Percentiles rank a stretch among this genome's conserved stretches.
phyloP scores from a whole-genome alignment of 352 stramenopile species.

The Phytopythium vexans region DNA sequence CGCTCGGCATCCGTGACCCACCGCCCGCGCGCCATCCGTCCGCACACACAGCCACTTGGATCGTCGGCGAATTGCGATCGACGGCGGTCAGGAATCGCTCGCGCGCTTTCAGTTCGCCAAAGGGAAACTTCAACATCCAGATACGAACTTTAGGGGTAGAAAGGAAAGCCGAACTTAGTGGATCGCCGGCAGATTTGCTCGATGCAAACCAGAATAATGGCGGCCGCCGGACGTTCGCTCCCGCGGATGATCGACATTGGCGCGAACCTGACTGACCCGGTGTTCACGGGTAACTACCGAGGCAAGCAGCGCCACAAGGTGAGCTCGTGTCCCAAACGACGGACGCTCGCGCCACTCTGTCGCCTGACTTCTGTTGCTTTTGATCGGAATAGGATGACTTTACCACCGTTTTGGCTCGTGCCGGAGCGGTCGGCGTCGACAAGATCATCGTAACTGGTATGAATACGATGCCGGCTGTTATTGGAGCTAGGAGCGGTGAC shows the following conservation, averaged over 20 bases:
- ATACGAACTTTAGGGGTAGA: constrained; percentile 9
- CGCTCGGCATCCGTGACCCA: constrained; percentile 40
- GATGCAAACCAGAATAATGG: constrained; percentile 15
- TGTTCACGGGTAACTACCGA: constrained; percentile 90
- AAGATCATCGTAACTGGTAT: constrained; percentile 91
- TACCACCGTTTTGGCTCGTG: constrained; percentile 75
- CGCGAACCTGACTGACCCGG: constrained; percentile 92
- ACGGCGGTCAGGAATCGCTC: neutral
- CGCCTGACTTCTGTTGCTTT: neutral
- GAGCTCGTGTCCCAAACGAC: neutral
- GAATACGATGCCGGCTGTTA: neutral
- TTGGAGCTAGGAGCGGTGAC: too few species aligned
- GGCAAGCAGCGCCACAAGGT: constrained; percentile 88
- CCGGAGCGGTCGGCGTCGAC: constrained; percentile 78
- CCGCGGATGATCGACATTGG: constrained; percentile 89
- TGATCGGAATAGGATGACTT: constrained; percentile 13
- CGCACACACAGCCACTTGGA: neutral
- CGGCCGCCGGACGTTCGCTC: neutral
- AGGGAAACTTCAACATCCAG: constrained; percentile 9
- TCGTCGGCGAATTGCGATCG: neutral
- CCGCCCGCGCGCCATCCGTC: constrained; percentile 36
- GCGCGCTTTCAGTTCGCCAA: constrained; percentile 2
- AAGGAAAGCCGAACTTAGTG: constrained; percentile 12
- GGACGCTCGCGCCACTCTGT: neutral
- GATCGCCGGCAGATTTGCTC: neutral